Evolutionary conservation across 2,329 filamentous ascomycete genomes (phyloP), one percentile per base, ranked within the genome.

Genomic region (Trichoderma afroharzianum): DNA sequence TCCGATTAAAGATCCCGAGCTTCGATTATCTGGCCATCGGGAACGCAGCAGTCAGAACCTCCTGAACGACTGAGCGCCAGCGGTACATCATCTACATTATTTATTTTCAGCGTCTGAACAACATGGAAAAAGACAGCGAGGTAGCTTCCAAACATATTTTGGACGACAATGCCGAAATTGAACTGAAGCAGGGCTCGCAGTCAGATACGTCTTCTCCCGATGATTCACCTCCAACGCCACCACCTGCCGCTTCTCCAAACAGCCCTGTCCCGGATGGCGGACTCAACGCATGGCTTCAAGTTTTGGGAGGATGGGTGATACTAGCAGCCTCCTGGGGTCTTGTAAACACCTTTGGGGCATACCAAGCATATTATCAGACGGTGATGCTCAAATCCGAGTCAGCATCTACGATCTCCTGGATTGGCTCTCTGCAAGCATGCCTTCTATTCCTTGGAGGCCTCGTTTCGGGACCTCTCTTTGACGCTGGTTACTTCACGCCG

Each of bases 351-450:
- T 89, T 87, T 70, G 85, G 86, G 5, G 83, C 86, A 1, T 90
- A 86, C 74, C 86, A 90, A 74, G 83, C 83, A 2, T 88, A 88
- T 78, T 90, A 89, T 75, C 79, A 70, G 81, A 79, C 47, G 81
- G 79, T 15, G 77, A 63, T 26, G 47, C 67, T 75, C 12, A 73
- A 71, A 6, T 74, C 80, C 53, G 73, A 57, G 63, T 66, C 63
- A 8, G 87, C 76, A 63, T 75, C 70, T 57, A 76, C 21, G 75
- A 82, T 72, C 9, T 75, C 76, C 0, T 78, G 77, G 76, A 84
- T 87, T n/a, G 85, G 85, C n/a, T 83, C 84, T 7, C 75, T 85
- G 3, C 85, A 87, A 70, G 79, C 79, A 0, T 85, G 83, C 61
- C 76, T 88, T 4, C 79, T 87, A 7, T 68, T 76, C 6, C 50